Evolutionary conservation across 345 rosid genomes (phyloP).

Genomic region (Eucalyptus urophylla): DNA sequence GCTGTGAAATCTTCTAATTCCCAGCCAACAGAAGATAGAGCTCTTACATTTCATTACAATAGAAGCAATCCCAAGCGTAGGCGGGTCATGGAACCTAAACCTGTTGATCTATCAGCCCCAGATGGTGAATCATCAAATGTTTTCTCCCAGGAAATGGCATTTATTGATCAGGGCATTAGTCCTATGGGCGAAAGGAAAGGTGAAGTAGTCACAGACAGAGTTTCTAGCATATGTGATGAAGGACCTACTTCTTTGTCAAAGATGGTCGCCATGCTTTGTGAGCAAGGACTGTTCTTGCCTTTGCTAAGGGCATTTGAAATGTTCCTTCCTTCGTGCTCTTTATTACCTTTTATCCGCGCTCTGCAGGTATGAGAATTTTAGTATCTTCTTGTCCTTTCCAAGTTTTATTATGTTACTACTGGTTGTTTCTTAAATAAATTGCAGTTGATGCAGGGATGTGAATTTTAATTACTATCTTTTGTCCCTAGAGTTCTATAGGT

Average conservation of each 20-base stretch:
- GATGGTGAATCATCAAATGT: constrained; percentile 14
- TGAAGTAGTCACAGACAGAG: constrained; percentile 19
- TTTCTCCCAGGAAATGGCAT: constrained; percentile 7
- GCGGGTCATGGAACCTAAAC: constrained; percentile 49
- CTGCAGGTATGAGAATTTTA: constrained; percentile 69
- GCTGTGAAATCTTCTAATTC: constrained; percentile 76
- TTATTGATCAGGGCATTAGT: constrained; percentile 15
- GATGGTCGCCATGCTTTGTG: constrained; percentile 98
- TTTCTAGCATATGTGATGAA: constrained; percentile 38
- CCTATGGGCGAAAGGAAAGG: constrained; percentile 33
- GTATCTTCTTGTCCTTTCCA: not conserved
- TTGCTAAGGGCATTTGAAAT: constrained; percentile 92
- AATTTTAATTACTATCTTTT: not conserved
- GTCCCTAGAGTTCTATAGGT: not conserved
- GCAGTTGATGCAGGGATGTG: not conserved
- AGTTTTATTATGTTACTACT: not conserved
- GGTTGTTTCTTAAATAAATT: not conserved
- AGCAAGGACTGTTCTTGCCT: constrained; percentile 82
- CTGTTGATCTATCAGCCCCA: constrained; percentile 21
- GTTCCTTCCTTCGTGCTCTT: constrained; percentile 94
- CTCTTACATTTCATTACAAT: constrained; percentile 68
- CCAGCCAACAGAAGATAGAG: constrained; percentile 38
- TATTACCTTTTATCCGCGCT: constrained; percentile 86
- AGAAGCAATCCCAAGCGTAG: constrained; percentile 83
- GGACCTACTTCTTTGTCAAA: constrained; percentile 62